Percentiles rank a stretch among this genome's conserved stretches.
Conservation (phyloP, 305 asterid genomes). For the Solanum hybrid region DNA sequence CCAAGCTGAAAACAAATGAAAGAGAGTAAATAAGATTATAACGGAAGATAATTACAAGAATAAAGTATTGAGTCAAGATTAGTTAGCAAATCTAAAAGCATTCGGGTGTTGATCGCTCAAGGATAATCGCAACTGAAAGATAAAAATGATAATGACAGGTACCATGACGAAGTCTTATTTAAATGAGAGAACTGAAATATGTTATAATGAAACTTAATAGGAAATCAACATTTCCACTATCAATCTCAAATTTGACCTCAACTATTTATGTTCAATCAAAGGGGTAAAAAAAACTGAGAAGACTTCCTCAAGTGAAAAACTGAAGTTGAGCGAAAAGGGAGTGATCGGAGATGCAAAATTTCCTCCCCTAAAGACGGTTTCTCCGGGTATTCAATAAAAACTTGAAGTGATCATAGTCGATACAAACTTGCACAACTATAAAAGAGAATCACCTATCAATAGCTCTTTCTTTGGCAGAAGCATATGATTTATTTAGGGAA, state of each 20-base stretch:
- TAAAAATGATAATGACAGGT: background rate
- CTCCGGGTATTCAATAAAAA: background rate
- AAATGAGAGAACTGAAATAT: background rate
- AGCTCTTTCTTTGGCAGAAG: background rate
- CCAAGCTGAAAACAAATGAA: slow-evolving; percentile 57
- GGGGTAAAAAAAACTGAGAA: background rate
- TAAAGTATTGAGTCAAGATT: background rate
- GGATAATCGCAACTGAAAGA: background rate
- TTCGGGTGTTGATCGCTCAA: background rate
- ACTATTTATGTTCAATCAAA: background rate
- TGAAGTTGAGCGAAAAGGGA: background rate
- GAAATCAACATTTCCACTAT: background rate
- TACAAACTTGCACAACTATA: background rate
- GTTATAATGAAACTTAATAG: background rate
- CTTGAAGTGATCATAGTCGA: background rate
- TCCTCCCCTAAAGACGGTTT: background rate
- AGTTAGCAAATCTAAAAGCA: background rate
- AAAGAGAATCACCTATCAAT: background rate
- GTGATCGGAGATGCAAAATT: background rate
- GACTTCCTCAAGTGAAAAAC: background rate
- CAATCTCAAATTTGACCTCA: background rate
- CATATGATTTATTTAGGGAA: background rate
- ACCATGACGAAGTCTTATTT: background rate
- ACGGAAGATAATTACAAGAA: background rate
- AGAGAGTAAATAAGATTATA: slow-evolving; percentile 7